Evolutionary conservation across 1,284 basidiomycete species (phyloP).

Genomic region (Apiotrichum siamense): DNA sequence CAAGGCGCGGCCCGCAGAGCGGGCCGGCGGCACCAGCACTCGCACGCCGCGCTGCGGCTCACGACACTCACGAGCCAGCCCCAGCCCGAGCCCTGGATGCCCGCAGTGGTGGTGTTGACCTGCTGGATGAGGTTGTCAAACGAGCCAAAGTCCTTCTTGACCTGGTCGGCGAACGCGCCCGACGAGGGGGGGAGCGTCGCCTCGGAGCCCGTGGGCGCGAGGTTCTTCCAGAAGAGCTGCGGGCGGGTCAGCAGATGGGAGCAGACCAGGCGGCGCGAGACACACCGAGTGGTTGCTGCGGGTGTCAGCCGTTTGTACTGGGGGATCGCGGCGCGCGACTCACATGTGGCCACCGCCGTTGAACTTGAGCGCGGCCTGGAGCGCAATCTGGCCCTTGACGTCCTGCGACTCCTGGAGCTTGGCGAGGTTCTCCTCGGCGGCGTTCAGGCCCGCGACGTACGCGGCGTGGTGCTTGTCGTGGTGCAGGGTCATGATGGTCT

Average conservation of each 20-base stretch:
- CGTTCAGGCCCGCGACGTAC: conserved; percentile 85
- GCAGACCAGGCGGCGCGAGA: background rate
- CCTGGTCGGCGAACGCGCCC: conserved; percentile 72
- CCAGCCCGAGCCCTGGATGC: conserved; percentile 96
- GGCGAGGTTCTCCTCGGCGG: conserved; percentile 77
- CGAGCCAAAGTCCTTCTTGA: conserved; percentile 78
- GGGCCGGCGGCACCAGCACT: too few species aligned
- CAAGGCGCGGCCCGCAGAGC: too few species aligned
- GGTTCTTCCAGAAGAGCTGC: conserved; percentile 96
- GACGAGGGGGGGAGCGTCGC: conserved; percentile 59
- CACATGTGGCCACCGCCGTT: conserved; percentile 71
- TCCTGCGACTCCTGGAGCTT: conserved; percentile 53
- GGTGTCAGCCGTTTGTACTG: too few species aligned
- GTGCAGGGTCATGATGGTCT: conserved; percentile 85
- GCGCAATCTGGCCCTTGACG: conserved; percentile 72
- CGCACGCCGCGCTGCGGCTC: too few species aligned
- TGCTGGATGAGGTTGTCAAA: conserved; percentile 67
- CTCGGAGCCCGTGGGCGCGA: conserved; percentile 60
- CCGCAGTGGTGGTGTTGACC: conserved; percentile 83
- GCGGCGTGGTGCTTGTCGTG: conserved; percentile 94
- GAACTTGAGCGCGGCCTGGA: conserved; percentile 82
- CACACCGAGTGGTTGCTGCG: conserved; percentile 43
- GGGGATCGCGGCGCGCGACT: conserved; percentile 7
- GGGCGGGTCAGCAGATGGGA: conserved; percentile 35
- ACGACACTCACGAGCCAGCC: conserved; percentile 74